Percentiles rank a stretch among this genome's conserved stretches.
phyloP scores from a whole-genome alignment of 441 rosid genomes.

The Lepidium campestre region DNA sequence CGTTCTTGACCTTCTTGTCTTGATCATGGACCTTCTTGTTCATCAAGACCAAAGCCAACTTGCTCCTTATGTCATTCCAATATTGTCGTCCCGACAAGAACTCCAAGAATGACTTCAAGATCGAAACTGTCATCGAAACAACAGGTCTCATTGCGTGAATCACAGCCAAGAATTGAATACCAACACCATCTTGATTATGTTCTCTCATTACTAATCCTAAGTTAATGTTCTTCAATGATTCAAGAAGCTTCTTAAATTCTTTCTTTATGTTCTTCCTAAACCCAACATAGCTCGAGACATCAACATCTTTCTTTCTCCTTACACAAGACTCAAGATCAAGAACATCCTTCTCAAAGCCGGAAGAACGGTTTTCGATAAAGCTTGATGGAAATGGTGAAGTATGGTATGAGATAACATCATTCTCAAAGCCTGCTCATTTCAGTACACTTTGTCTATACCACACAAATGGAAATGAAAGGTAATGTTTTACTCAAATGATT shows the following conservation, averaged over 20 bases:
- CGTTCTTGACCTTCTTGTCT: conserved; percentile 38
- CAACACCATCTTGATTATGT: conserved; percentile 36
- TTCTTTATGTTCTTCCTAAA: conserved; percentile 53
- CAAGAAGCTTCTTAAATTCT: conserved; percentile 35
- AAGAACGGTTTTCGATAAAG: conserved; percentile 80
- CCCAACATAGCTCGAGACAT: conserved; percentile 17
- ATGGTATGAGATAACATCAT: conserved; percentile 81
- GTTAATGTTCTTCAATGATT: conserved; percentile 38
- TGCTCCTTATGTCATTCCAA: conserved; percentile 23
- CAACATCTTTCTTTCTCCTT: conserved; percentile 40
- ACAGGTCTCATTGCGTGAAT: conserved; percentile 42
- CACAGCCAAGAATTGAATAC: conserved; percentile 39
- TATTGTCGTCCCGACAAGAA: conserved; percentile 36
- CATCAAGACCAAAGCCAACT: conserved; percentile 41
- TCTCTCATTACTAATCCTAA: conserved; percentile 16
- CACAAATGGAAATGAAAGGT: not conserved
- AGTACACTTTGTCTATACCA: not conserved
- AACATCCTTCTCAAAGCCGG: too few relatives aligned
- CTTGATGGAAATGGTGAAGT: conserved; percentile 76
- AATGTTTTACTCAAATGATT: too few relatives aligned
- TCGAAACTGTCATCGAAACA: conserved; percentile 17
- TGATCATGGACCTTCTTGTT: conserved; percentile 40
- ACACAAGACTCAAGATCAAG: conserved; percentile 43
- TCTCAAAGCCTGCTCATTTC: conserved; percentile 83
- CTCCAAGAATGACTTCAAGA: conserved; percentile 41